These are phyloP conservation scores for Cyclostephanos tholiformis DNA, from an alignment of 108 stramenopile species.

Conservation along the genomic window DNA sequence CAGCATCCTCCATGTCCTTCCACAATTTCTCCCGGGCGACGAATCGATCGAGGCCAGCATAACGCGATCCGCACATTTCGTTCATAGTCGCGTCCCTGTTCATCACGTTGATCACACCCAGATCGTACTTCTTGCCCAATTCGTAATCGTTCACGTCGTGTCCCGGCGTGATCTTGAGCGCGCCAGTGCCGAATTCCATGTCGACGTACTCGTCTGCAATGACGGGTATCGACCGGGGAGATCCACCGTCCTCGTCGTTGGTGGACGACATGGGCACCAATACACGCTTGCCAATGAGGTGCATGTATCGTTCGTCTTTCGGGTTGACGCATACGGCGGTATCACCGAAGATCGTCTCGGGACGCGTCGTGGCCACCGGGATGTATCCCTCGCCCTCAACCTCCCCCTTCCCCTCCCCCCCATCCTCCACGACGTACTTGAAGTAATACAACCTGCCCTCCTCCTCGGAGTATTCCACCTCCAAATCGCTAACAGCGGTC, in stretches of 20 bases:
- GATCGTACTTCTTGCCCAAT: slow-evolving; percentile 90
- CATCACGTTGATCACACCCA: slow-evolving; percentile 95
- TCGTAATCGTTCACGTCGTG: slow-evolving; percentile 98
- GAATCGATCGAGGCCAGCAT: slow-evolving; percentile 93
- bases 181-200: slow-evolving; percentile 96
- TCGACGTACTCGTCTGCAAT: slow-evolving; percentile 97
- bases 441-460: slow-evolving; percentile 96
- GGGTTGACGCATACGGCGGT: slow-evolving; percentile 96
- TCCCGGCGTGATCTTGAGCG: slow-evolving; percentile 96
- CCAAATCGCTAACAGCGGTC: slow-evolving; percentile 97
- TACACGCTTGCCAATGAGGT: slow-evolving; percentile 87
- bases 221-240: slow-evolving; percentile 81
- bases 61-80: slow-evolving; percentile 69
- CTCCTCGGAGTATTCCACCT: slow-evolving; percentile 93
- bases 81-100: slow-evolving; percentile 95
- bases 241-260: slow-evolving; percentile 15
- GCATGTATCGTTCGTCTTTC: slow-evolving; percentile 90
- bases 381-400: slow-evolving; percentile 65
- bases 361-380: slow-evolving; percentile 93
- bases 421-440: slow-evolving; percentile 89
- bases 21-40: slow-evolving; percentile 86
- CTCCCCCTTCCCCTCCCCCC: slow-evolving; percentile 45
- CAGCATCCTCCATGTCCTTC: slow-evolving; percentile 27
- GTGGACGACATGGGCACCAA: slow-evolving; percentile 91
- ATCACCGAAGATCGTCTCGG: slow-evolving; percentile 96